These are phyloP conservation scores for Tolypocladium album DNA, from an alignment of 2,329 filamentous ascomycete genomes.

Conservation along the genomic window DNA sequence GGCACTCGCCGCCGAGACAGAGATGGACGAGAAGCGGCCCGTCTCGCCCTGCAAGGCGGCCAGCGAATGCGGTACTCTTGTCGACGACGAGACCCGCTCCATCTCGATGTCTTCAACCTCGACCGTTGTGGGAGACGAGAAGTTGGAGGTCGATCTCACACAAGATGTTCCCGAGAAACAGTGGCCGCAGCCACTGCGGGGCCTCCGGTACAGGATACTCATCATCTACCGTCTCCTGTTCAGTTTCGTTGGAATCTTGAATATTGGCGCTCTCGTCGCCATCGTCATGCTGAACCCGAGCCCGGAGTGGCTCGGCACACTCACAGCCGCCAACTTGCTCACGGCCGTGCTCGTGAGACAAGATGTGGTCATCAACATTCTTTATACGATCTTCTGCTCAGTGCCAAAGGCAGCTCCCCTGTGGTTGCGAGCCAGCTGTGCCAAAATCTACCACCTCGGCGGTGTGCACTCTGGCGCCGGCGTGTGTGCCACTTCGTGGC, in stretches of 20 bases:
- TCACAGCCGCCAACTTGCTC: slow-evolving; percentile 37
- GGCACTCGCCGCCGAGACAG: slow-evolving; percentile 15
- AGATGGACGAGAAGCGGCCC: slow-evolving; percentile 1
- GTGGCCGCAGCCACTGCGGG: slow-evolving; percentile 24
- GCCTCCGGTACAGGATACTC: slow-evolving; percentile 32
- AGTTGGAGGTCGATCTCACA: slow-evolving; percentile 18
- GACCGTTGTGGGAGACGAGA: slow-evolving; percentile 12
- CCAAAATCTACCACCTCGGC: slow-evolving; percentile 41
- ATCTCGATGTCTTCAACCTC: slow-evolving; percentile 19
- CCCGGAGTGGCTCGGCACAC: slow-evolving; percentile 26
- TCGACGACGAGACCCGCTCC: slow-evolving; percentile 14
- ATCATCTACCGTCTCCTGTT: slow-evolving; percentile 48
- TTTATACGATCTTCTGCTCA: slow-evolving; percentile 35
- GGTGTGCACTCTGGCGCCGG: slow-evolving; percentile 40
- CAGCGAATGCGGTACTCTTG: slow-evolving; percentile 11
- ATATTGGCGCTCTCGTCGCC: slow-evolving; percentile 34
- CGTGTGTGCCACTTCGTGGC: slow-evolving; percentile 37
- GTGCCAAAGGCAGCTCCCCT: slow-evolving; percentile 35
- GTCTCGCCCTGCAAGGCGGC: not conserved
- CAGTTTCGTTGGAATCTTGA: slow-evolving; percentile 38
- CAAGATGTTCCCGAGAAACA: slow-evolving; percentile 29
- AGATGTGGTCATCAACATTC: slow-evolving; percentile 38
- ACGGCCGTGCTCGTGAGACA: slow-evolving; percentile 41
- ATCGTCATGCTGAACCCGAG: slow-evolving; percentile 24
- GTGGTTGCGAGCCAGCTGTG: slow-evolving; percentile 33